Evolutionary conservation across 306 rosid species (phyloP).

Genomic region (Castanospermum australe): DNA sequence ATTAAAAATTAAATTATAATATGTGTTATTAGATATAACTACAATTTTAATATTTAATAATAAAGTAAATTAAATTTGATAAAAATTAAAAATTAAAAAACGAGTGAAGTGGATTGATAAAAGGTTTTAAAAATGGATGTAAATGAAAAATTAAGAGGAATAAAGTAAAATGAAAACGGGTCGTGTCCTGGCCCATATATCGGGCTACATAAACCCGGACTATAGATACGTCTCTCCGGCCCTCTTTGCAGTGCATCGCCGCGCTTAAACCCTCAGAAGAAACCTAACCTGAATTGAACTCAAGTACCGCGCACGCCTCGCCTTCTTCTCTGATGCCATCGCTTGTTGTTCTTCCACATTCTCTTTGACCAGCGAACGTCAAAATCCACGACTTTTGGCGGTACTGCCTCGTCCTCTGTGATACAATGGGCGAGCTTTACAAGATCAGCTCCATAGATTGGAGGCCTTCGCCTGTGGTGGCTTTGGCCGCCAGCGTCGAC

Average conservation of each 20-base stretch:
- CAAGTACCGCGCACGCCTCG: neutral
- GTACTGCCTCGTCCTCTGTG: neutral
- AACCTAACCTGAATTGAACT: constrained; percentile 19
- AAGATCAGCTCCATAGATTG: constrained; percentile 62
- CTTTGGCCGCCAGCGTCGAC: constrained; percentile 82
- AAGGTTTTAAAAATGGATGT: too few relatives aligned
- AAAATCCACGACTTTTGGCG: neutral
- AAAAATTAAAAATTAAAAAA: too few relatives aligned
- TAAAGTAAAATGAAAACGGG: neutral
- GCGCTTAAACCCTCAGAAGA: constrained; percentile 56
- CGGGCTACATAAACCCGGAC: neutral
- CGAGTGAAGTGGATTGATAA: too few relatives aligned
- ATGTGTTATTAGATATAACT: too few relatives aligned
- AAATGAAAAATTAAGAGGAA: too few relatives aligned
- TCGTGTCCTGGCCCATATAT: neutral
- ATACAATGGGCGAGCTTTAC: constrained; percentile 50
- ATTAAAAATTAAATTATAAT: too few relatives aligned
- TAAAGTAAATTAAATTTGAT: too few relatives aligned
- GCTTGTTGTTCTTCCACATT: neutral
- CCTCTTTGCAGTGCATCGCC: constrained; percentile 25
- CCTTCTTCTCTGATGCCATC: constrained; percentile 25
- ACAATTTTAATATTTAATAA: too few relatives aligned
- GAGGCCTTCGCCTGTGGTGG: constrained; percentile 78
- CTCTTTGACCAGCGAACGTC: neutral
- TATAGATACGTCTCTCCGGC: neutral